phyloP scores from a whole-genome alignment of 148 eudicot species.

The Cornus controversa region DNA sequence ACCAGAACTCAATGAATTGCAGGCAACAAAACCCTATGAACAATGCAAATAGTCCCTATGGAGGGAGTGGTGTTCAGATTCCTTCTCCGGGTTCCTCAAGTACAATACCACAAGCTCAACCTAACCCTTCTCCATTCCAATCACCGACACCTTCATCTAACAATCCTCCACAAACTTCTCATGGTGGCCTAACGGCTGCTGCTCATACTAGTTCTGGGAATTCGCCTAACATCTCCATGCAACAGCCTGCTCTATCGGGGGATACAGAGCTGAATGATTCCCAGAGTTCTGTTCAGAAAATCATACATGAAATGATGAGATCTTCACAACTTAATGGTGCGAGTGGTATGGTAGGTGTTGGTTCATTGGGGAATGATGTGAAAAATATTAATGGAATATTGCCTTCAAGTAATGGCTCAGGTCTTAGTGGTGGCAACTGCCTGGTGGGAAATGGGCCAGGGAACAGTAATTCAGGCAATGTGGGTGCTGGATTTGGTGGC shows the following conservation, averaged over 20 bases:
- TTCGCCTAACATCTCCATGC: slow-evolving; percentile 59
- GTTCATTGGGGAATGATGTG: slow-evolving; percentile 52
- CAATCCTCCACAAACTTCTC: slow-evolving; percentile 48
- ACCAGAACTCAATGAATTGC: slow-evolving; percentile 73
- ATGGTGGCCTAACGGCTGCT: slow-evolving; percentile 33
- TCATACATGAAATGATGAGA: slow-evolving; percentile 84
- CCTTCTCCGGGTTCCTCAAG: slow-evolving; percentile 65
- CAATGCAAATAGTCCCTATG: slow-evolving; percentile 47
- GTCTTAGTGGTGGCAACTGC: slow-evolving; percentile 40
- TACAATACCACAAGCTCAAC: slow-evolving; percentile 55
- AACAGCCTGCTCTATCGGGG: slow-evolving; percentile 49
- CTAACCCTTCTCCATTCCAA: slow-evolving; percentile 57
- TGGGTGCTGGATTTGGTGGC: slow-evolving; percentile 50
- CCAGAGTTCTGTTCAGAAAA: slow-evolving; percentile 85
- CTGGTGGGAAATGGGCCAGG: slow-evolving; percentile 50
- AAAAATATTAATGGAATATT: slow-evolving; percentile 62
- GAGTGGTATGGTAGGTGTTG: slow-evolving; percentile 48
- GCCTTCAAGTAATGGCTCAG: slow-evolving; percentile 27
- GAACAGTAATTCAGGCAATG: slow-evolving; percentile 33
- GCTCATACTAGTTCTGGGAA: slow-evolving; percentile 31
- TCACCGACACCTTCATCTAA: slow-evolving; percentile 57
- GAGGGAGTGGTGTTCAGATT: slow-evolving; percentile 57
- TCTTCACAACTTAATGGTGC: slow-evolving; percentile 51
- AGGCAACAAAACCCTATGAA: slow-evolving; percentile 64
- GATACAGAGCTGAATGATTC: slow-evolving; percentile 63